Percentiles rank a stretch among this genome's conserved stretches.
Evolutionary conservation across 2,329 filamentous ascomycete genomes (phyloP).

Genomic region (Fusarium stilboides): DNA sequence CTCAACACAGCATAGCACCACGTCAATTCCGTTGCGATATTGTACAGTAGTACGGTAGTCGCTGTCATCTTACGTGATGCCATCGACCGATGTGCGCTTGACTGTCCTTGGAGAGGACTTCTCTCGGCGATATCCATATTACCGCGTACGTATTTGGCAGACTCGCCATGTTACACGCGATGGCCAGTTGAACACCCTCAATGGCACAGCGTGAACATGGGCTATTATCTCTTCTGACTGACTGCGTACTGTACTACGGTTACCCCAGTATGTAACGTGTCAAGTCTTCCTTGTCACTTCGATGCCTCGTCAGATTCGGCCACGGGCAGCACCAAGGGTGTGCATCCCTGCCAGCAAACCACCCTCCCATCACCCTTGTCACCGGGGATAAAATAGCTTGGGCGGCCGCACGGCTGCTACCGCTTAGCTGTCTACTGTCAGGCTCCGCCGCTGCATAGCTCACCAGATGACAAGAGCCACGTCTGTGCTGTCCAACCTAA

Average conservation of each 20-base stretch:
- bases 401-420: slow-evolving; percentile 26
- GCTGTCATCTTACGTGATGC: slow-evolving; percentile 12
- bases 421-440: slow-evolving; percentile 25
- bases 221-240: slow-evolving; percentile 4
- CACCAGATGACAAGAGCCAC: background rate
- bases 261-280: slow-evolving; percentile 43
- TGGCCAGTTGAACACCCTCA: slow-evolving; percentile 12
- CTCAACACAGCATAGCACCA: background rate
- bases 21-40: background rate
- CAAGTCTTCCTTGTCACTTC: slow-evolving; percentile 41
- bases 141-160: slow-evolving; percentile 1
- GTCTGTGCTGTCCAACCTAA: background rate
- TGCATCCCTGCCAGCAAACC: slow-evolving; percentile 33
- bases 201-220: slow-evolving; percentile 1
- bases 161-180: slow-evolving; percentile 16
- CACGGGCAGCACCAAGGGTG: slow-evolving; percentile 13
- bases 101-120: slow-evolving; percentile 6
- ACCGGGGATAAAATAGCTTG: slow-evolving; percentile 38
- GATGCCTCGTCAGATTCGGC: slow-evolving; percentile 39
- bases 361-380: slow-evolving; percentile 30
- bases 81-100: background rate
- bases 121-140: slow-evolving; percentile 10
- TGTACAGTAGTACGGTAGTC: background rate
- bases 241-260: slow-evolving; percentile 9
- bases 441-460: slow-evolving; percentile 21